A percentile compares a stretch with the other conserved stretches of the same genome.
phyloP scores from a whole-genome alignment of 1,284 basidiomycete genomes.

The Irpex sp. region DNA sequence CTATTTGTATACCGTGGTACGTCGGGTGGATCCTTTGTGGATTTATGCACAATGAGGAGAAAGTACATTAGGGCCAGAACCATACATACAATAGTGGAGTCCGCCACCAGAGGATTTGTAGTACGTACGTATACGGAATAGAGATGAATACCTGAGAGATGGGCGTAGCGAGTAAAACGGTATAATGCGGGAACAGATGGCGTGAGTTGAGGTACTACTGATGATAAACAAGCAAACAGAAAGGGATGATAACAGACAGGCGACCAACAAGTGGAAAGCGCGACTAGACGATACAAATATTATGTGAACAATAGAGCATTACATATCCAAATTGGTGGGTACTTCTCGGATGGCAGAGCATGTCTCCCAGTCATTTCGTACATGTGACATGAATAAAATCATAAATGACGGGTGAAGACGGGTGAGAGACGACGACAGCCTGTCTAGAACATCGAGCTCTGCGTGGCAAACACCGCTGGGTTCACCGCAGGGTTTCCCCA shows the following conservation, averaged over 20 bases:
- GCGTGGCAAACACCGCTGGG: not conserved
- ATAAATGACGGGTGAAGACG: not conserved
- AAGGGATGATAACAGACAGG: not conserved
- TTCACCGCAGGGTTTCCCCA: no score
- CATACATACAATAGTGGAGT: not conserved
- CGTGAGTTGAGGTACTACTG: not conserved
- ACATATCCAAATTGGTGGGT: not conserved
- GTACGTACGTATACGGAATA: not conserved
- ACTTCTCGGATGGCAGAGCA: not conserved
- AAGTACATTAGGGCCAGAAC: not conserved
- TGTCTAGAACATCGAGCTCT: not conserved
- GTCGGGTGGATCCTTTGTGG: no score
- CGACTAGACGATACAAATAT: not conserved
- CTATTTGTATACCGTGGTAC: no score
- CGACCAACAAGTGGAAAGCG: not conserved
- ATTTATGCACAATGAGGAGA: not conserved
- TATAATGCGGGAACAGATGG: not conserved
- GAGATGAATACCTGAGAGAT: not conserved
- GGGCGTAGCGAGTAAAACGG: not conserved
- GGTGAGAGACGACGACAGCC: not conserved
- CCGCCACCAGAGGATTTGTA: not conserved
- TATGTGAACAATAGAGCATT: not conserved
- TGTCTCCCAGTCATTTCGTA: not conserved
- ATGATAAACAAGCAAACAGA: not conserved
- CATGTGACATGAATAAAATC: not conserved